Percentiles rank a stretch among this genome's conserved stretches.
These are phyloP conservation scores for Tolypocladium endophyticum DNA, from an alignment of 2,329 filamentous ascomycete species.

Conservation along the genomic window DNA sequence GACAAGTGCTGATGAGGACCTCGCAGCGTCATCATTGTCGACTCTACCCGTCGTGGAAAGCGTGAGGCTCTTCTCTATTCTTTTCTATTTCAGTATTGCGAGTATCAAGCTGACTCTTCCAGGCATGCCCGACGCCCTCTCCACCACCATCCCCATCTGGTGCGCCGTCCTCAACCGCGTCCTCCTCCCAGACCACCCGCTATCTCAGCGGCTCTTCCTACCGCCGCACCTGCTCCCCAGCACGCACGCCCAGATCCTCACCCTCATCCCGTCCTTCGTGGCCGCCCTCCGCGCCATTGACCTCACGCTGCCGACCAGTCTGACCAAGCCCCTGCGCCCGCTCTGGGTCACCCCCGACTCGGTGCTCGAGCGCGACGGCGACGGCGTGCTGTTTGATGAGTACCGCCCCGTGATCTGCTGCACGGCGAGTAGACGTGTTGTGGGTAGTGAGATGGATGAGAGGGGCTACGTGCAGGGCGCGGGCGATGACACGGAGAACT, in stretches of 20 bases:
- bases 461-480: constrained; percentile 82
- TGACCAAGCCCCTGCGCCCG: constrained; percentile 65
- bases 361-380: constrained; percentile 13
- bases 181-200: constrained; percentile 53
- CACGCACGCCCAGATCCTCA: constrained; percentile 68
- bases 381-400: constrained; percentile 33
- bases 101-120: constrained; percentile 6
- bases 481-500: constrained; percentile 89
- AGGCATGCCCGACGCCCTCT: constrained; percentile 89
- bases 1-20: background rate
- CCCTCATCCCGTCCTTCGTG: constrained; percentile 46
- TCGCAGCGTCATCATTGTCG: constrained; percentile 66
- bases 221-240: constrained; percentile 61
- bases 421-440: constrained; percentile 68
- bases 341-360: constrained; percentile 73
- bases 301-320: constrained; percentile 40
- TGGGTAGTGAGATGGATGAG: constrained; percentile 54
- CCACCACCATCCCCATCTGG: constrained; percentile 92
- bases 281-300: constrained; percentile 42
- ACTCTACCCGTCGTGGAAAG: constrained; percentile 88
- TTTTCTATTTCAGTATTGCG: background rate
- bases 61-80: constrained; percentile 31
- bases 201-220: constrained; percentile 49
- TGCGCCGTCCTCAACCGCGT: constrained; percentile 73
- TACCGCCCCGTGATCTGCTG: constrained; percentile 73